phyloP scores from a whole-genome alignment of 306 rosid species.

The Malus fusca region DNA sequence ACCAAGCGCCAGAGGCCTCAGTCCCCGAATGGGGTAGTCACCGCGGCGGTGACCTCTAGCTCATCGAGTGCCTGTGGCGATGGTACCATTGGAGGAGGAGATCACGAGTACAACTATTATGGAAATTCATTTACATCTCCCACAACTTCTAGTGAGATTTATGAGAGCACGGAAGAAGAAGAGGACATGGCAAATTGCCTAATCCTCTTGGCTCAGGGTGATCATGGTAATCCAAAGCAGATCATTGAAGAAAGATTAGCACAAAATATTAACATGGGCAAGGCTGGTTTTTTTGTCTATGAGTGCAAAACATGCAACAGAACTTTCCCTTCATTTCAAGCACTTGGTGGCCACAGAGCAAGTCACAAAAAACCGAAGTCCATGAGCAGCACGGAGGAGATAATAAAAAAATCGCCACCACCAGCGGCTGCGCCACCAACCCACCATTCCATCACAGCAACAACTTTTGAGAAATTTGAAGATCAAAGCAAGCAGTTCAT shows the following conservation, averaged over 20 bases:
- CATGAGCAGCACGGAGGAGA: not conserved
- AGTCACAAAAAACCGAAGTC: conserved; percentile 70
- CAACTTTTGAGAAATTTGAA: not conserved
- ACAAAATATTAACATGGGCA: not conserved
- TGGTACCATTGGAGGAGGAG: not conserved
- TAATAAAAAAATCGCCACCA: conserved; percentile 19
- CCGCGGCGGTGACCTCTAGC: conserved; percentile 28
- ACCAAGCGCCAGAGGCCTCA: conserved; percentile 46
- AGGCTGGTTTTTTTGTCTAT: conserved; percentile 34
- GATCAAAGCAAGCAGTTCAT: conserved; percentile 10
- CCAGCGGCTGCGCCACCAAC: not conserved
- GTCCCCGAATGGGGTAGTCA: conserved; percentile 20
- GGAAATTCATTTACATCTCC: conserved; percentile 42
- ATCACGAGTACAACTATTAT: not conserved
- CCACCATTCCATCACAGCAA: not conserved
- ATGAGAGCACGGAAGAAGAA: conserved; percentile 59
- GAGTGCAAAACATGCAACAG: conserved; percentile 94
- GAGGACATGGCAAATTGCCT: conserved; percentile 96
- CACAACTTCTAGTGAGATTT: conserved; percentile 21
- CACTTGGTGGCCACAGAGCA: conserved; percentile 96
- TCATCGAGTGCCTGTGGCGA: conserved; percentile 42
- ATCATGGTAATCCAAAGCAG: conserved; percentile 9
- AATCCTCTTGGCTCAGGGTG: conserved; percentile 78
- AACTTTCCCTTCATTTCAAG: conserved; percentile 86
- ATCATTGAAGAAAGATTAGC: not conserved